Conservation (phyloP, 805 yeast genomes). For the Lipomyces starkeyi region DNA sequence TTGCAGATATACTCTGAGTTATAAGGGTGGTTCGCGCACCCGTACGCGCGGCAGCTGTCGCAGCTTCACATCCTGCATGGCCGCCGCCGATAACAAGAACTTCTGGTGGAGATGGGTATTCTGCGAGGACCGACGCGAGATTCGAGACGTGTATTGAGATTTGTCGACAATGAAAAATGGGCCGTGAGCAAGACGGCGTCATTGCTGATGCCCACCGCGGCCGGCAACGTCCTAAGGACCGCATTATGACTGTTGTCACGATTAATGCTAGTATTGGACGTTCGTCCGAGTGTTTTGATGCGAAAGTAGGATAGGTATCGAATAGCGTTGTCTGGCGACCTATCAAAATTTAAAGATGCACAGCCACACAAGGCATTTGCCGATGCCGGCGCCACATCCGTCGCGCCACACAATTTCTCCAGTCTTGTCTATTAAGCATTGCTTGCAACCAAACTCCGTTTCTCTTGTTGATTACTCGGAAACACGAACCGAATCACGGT, state of each 20-base stretch:
- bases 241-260: neutral
- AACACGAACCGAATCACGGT: neutral
- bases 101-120: slow-evolving; percentile 50
- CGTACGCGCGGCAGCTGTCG: slow-evolving; percentile 86
- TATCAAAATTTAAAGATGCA: neutral
- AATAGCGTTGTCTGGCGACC: neutral
- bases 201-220: neutral
- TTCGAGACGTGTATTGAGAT: slow-evolving; percentile 25
- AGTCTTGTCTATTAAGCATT: neutral
- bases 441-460: too few species aligned
- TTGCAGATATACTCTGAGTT: slow-evolving; percentile 74
- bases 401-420: neutral
- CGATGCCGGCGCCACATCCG: neutral
- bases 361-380: neutral
- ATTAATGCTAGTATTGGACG: neutral
- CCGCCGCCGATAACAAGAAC: slow-evolving; percentile 97
- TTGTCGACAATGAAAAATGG: slow-evolving; percentile 4
- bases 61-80: slow-evolving; percentile 98
- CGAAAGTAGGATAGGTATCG: neutral
- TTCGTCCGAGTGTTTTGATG: neutral
- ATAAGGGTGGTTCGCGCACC: slow-evolving; percentile 74
- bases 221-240: neutral
- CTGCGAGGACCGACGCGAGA: slow-evolving; percentile 14
- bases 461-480: neutral
- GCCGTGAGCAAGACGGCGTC: neutral